phyloP scores from a whole-genome alignment of 805 yeast species.

The Kodamaea hsintzibuensis region DNA sequence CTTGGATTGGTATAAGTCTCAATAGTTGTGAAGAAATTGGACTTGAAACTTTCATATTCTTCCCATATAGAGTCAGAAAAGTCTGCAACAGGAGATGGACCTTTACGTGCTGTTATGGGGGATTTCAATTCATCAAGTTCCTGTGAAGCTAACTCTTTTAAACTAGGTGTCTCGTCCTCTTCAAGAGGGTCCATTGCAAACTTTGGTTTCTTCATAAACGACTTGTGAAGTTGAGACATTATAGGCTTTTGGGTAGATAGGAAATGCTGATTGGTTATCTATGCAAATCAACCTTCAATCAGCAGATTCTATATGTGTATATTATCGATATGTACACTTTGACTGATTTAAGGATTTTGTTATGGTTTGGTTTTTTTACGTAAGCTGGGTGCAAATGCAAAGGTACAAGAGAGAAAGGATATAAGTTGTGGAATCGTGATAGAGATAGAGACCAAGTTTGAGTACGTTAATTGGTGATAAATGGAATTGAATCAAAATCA shows the following conservation, averaged over 20 bases:
- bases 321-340: no score
- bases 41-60: conserved; percentile 12
- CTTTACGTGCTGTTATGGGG: not conserved
- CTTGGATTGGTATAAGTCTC: conserved; percentile 18
- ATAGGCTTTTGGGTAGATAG: not conserved
- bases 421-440: no score
- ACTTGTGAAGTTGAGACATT: conserved; percentile 18
- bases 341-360: no score
- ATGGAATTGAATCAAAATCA: no score
- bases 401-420: no score
- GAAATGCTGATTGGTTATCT: not conserved
- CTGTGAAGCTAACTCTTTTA: conserved; percentile 4
- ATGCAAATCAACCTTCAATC: not conserved
- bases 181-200: conserved; percentile 2
- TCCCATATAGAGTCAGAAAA: conserved; percentile 1
- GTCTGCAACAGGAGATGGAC: not conserved
- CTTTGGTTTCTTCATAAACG: conserved; percentile 9
- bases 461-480: no score
- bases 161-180: conserved; percentile 1
- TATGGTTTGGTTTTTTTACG: no score
- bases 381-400: no score
- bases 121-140: not conserved
- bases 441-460: no score
- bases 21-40: conserved; percentile 15
- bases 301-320: not conserved